Percentiles rank a stretch among this genome's conserved stretches.
phyloP scores from a whole-genome alignment of 371 early-diverging fungal genomes.

The Rhizopus arrhizus region DNA sequence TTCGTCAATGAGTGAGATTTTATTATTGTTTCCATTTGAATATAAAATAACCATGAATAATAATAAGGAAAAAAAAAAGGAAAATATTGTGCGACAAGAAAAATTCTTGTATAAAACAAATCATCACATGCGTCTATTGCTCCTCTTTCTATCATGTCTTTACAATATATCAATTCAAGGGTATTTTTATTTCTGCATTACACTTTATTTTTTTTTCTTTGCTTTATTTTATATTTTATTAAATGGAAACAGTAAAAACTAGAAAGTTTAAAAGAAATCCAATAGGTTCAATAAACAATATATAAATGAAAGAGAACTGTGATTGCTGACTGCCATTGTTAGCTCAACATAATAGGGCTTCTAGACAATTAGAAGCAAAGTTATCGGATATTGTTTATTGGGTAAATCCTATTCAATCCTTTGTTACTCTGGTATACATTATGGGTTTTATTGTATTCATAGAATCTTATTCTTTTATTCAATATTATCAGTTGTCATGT shows the following conservation, averaged over 20 bases:
- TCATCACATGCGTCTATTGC: no score
- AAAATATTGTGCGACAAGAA: no score
- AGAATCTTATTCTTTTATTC: slow-evolving; percentile 34
- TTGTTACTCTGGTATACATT: slow-evolving; percentile 11
- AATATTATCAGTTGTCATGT: slow-evolving; percentile 30
- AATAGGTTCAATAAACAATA: no score
- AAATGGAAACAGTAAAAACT: no score
- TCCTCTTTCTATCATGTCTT: no score
- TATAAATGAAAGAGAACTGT: no score
- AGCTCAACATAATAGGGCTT: slow-evolving; percentile 14
- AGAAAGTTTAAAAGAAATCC: no score
- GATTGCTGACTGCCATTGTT: background rate
- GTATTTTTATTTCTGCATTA: no score
- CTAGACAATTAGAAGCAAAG: background rate
- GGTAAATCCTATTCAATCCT: slow-evolving; percentile 39
- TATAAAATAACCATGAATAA: background rate
- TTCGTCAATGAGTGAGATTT: slow-evolving; percentile 7
- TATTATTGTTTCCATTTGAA: background rate
- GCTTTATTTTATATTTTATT: no score
- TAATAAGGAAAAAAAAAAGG: background rate
- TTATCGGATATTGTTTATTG: slow-evolving; percentile 24
- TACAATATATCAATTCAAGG: no score
- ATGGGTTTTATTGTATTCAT: slow-evolving; percentile 24
- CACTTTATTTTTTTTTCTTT: no score
- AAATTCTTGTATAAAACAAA: no score